phyloP scores from a whole-genome alignment of 768 basidiomycete genomes.

The Austroboletus festivus region DNA sequence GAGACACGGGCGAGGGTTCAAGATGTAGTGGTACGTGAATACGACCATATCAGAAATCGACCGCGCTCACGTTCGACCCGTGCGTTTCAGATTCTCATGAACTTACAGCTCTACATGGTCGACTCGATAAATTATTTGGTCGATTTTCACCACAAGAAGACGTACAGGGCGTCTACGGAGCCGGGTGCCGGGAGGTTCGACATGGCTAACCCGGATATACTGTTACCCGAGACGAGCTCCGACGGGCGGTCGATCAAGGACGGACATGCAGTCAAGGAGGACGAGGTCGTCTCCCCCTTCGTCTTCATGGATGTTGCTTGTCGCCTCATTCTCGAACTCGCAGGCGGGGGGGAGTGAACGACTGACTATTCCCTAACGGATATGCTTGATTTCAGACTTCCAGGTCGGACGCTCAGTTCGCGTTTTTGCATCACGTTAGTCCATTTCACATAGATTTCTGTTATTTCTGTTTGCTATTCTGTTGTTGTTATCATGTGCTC shows the following conservation, averaged over 20 bases:
- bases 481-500: slow-evolving; percentile 12
- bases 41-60: neutral
- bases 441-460: slow-evolving; percentile 13
- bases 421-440: slow-evolving; percentile 8
- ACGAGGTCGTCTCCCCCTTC: slow-evolving; percentile 80
- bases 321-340: slow-evolving; percentile 88
- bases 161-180: slow-evolving; percentile 73
- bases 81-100: slow-evolving; percentile 79
- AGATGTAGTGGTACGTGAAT: slow-evolving; percentile 77
- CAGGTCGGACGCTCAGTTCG: neutral
- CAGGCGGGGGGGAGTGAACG: slow-evolving; percentile 54
- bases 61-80: neutral
- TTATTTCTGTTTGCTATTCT: slow-evolving; percentile 5
- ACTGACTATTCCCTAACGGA: too few species aligned
- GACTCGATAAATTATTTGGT: slow-evolving; percentile 96
- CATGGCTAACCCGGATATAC: slow-evolving; percentile 40
- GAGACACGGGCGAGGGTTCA: slow-evolving; percentile 89
- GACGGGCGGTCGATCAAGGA: slow-evolving; percentile 60
- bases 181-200: slow-evolving; percentile 70
- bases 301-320: slow-evolving; percentile 97
- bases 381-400: neutral
- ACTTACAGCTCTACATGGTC: slow-evolving; percentile 95
- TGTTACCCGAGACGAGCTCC: slow-evolving; percentile 46
- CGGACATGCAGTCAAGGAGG: slow-evolving; percentile 39
- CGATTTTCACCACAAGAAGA: slow-evolving; percentile 97